Evolutionary conservation across 345 rosid species (phyloP).

Genomic region (Salix suchowensis): DNA sequence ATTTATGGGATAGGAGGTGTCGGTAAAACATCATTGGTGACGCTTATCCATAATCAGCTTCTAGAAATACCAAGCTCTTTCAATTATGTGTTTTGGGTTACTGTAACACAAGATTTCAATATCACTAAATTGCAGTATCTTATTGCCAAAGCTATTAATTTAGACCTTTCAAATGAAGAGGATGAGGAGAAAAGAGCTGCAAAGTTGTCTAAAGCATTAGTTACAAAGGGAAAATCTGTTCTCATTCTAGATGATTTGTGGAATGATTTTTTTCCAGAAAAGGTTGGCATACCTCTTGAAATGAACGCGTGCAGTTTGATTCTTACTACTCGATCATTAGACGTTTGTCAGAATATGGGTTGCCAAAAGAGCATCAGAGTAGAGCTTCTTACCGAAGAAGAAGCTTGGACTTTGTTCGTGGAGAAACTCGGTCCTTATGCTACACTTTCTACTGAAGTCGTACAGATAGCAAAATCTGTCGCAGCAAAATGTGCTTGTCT

Average conservation of each 20-base stretch:
- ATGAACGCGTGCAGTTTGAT: constrained; percentile 4
- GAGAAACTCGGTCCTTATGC: background rate
- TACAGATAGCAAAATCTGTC: background rate
- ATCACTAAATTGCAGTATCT: background rate
- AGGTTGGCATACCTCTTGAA: constrained; percentile 14
- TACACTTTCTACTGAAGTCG: background rate
- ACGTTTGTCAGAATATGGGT: background rate
- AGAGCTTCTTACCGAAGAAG: constrained; percentile 6
- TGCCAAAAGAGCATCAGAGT: background rate
- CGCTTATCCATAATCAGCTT: constrained; percentile 7
- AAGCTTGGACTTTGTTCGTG: background rate
- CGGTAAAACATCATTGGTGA: constrained; percentile 17
- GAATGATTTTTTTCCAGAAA: background rate
- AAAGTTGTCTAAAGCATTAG: background rate
- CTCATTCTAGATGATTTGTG: constrained; percentile 16
- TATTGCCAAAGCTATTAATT: background rate
- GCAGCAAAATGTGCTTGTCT: constrained; percentile 23
- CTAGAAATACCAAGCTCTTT: background rate
- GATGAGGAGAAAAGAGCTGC: constrained; percentile 7
- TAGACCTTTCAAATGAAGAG: background rate
- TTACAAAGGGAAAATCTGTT: background rate
- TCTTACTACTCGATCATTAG: constrained; percentile 9
- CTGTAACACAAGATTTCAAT: background rate
- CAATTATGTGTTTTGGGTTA: constrained; percentile 9
- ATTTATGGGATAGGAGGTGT: constrained; percentile 20